These are phyloP conservation scores for Prunus mira DNA, from an alignment of 306 rosid genomes.

Conservation along the genomic window DNA sequence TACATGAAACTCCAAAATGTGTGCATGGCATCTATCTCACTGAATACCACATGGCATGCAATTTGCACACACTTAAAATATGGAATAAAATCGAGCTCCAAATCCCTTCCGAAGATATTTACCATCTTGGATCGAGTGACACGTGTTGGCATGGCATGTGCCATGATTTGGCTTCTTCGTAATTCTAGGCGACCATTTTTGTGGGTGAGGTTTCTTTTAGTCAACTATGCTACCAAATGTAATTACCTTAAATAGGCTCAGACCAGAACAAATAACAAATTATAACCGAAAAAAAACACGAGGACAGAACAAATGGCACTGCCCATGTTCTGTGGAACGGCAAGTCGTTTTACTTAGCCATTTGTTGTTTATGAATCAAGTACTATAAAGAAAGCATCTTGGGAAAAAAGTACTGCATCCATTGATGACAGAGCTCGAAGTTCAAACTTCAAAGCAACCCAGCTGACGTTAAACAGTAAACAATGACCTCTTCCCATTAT, in stretches of 20 bases:
- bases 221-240: background rate
- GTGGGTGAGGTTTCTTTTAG: background rate
- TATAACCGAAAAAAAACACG: background rate
- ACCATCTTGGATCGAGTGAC: background rate
- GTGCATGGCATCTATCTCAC: no score
- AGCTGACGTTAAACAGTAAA: background rate
- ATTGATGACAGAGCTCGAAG: background rate
- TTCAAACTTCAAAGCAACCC: background rate
- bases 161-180: conserved; percentile 23
- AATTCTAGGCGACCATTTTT: background rate
- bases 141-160: conserved; percentile 20
- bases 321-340: no score
- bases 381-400: no score
- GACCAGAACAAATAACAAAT: background rate
- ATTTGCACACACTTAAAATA: no score
- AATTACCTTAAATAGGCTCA: background rate
- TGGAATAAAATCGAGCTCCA: conserved; percentile 4
- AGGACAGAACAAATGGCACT: no score
- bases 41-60: no score
- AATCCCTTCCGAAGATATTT: background rate
- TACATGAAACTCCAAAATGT: no score
- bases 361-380: no score
- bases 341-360: no score
- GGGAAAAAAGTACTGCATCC: background rate
- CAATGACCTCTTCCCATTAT: background rate